These are phyloP conservation scores for Panicum hallii DNA, from an alignment of 202 grass and related monocot genomes.

Conservation along the genomic window DNA sequence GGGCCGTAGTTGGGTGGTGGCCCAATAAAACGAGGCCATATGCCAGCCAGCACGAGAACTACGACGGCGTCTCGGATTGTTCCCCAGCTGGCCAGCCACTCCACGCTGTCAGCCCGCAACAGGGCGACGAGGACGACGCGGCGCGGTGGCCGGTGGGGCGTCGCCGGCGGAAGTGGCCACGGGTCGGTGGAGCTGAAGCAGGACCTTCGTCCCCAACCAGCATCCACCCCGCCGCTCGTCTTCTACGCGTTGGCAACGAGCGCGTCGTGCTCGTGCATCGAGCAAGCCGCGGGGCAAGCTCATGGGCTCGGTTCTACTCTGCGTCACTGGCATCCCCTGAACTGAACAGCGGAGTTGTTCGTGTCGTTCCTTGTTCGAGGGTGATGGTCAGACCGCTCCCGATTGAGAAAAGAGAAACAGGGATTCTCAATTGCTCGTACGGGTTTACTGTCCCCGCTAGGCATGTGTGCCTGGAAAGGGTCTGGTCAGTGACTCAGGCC, in stretches of 20 bases:
- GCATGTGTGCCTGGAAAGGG: neutral
- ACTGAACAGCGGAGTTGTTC: neutral
- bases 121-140: too few relatives aligned
- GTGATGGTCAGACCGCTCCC: neutral
- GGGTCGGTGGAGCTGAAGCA: too few relatives aligned
- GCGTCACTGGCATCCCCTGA: too few relatives aligned
- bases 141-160: too few relatives aligned
- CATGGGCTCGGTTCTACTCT: neutral
- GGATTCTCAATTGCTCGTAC: neutral
- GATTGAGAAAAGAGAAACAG: too few relatives aligned
- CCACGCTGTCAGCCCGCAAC: too few relatives aligned
- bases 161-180: too few relatives aligned
- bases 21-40: neutral
- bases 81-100: too few relatives aligned
- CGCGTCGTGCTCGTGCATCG: neutral
- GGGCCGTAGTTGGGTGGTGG: neutral
- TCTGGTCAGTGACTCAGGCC: neutral
- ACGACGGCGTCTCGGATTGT: too few relatives aligned
- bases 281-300: neutral
- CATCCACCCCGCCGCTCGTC: neutral
- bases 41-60: too few relatives aligned
- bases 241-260: neutral
- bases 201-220: too few relatives aligned
- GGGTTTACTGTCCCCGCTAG: too few relatives aligned
- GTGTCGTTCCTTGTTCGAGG: neutral